Evolutionary conservation across 345 rosid species (phyloP).

Genomic region (Hibiscus mutabilis): DNA sequence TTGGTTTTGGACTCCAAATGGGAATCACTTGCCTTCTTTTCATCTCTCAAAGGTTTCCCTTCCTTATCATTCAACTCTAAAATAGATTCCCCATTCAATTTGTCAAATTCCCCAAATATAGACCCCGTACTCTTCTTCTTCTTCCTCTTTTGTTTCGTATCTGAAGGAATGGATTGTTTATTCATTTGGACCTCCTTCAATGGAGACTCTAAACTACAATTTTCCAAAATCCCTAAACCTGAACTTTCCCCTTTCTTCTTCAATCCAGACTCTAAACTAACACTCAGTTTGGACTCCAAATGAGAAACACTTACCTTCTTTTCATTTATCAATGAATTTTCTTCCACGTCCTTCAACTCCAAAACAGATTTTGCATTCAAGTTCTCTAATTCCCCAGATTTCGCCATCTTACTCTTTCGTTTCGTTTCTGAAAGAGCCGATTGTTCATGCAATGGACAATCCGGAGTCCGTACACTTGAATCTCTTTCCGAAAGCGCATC

Average conservation of each 20-base stretch:
- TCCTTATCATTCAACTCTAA: not conserved
- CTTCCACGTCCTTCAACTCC: not conserved
- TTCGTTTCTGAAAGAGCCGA: not conserved
- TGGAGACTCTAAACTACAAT: not conserved
- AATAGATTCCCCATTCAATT: not conserved
- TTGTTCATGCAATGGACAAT: slow-evolving; percentile 4
- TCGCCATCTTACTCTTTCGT: slow-evolving; percentile 6
- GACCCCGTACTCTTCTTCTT: not conserved
- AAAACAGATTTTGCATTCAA: not conserved
- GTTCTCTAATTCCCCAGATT: no score
- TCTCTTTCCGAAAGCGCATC: not conserved
- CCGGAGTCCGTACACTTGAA: slow-evolving; percentile 20
- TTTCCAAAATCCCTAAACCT: not conserved
- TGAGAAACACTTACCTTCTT: not conserved
- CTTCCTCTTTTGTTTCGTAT: not conserved
- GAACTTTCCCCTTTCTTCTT: slow-evolving; percentile 1
- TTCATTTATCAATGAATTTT: not conserved
- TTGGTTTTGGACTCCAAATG: not conserved
- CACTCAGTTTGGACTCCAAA: not conserved
- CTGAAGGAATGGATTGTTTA: not conserved
- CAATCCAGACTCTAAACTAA: not conserved
- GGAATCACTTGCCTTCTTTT: not conserved
- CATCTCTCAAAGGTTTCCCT: not conserved
- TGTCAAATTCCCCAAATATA: not conserved
- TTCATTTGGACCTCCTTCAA: not conserved